Conservation (phyloP, 257 asterid species). For the Solanum verrucosum region DNA sequence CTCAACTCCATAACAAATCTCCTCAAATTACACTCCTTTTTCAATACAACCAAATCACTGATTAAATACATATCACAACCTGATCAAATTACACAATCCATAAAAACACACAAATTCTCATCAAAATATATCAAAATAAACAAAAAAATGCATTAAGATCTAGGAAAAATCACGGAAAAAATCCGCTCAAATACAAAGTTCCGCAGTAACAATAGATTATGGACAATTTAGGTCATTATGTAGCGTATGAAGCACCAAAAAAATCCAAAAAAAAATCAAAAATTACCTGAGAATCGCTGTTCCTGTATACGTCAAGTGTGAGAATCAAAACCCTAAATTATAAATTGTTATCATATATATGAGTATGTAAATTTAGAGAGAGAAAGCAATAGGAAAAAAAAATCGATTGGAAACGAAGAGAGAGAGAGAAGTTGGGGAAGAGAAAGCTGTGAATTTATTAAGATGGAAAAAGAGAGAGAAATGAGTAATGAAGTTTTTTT, state of each 20-base stretch:
- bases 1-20: constrained; percentile 22
- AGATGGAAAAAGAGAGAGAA: not conserved
- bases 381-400: constrained; percentile 6
- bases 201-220: constrained; percentile 7
- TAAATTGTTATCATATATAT: not conserved
- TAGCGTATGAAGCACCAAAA: not conserved
- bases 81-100: constrained; percentile 34
- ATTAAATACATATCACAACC: constrained; percentile 38
- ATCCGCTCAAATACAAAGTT: not conserved
- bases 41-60: constrained; percentile 22
- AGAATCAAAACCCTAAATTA: constrained; percentile 27
- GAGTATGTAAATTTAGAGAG: not conserved
- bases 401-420: constrained; percentile 17
- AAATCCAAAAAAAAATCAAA: not conserved
- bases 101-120: not conserved
- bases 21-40: constrained; percentile 12
- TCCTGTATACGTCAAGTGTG: constrained; percentile 35
- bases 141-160: constrained; percentile 16
- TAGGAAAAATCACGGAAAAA: constrained; percentile 3
- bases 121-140: not conserved
- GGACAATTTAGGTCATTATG: constrained; percentile 18
- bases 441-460: constrained; percentile 13
- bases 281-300: not conserved
- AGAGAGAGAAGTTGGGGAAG: constrained; percentile 10
- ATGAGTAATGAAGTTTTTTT: not conserved